A percentile compares a stretch with the other conserved stretches of the same genome.
Conservation (phyloP, 1,284 basidiomycete species). For the Ustilago shanxiensis region DNA sequence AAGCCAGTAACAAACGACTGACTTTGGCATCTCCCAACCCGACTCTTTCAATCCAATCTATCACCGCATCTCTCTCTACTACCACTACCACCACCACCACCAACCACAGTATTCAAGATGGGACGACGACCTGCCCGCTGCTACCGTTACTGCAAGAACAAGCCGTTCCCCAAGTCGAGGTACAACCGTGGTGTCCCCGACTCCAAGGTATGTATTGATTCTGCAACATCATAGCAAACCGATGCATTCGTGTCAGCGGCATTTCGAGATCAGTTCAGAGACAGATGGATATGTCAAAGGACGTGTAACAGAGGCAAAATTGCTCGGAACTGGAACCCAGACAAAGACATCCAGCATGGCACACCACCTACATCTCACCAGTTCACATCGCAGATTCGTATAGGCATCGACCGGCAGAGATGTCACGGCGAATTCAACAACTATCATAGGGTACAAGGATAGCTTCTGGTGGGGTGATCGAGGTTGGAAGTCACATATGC, state of each 20-base stretch:
- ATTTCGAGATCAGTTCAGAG: not conserved
- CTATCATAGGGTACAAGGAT: no score
- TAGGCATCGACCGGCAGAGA: no score
- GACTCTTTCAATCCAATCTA: no score
- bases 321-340: not conserved
- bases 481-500: no score
- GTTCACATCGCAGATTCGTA: no score
- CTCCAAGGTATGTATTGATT: conserved; percentile 60
- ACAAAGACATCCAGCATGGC: no score
- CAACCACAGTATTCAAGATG: conserved; percentile 60
- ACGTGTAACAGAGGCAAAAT: not conserved
- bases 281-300: not conserved
- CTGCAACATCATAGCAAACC: conserved; percentile 10
- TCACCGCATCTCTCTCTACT: not conserved
- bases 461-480: no score
- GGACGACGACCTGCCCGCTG: conserved; percentile 66
- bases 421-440: no score
- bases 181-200: conserved; percentile 87
- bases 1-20: conserved; percentile 18
- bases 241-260: conserved; percentile 10
- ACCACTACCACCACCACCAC: not conserved
- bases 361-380: no score
- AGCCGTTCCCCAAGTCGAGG: conserved; percentile 72
- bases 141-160: conserved; percentile 71
- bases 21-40: conserved; percentile 7